phyloP scores from a whole-genome alignment of 2,329 filamentous ascomycete genomes.

The Pyrenophora teres region DNA sequence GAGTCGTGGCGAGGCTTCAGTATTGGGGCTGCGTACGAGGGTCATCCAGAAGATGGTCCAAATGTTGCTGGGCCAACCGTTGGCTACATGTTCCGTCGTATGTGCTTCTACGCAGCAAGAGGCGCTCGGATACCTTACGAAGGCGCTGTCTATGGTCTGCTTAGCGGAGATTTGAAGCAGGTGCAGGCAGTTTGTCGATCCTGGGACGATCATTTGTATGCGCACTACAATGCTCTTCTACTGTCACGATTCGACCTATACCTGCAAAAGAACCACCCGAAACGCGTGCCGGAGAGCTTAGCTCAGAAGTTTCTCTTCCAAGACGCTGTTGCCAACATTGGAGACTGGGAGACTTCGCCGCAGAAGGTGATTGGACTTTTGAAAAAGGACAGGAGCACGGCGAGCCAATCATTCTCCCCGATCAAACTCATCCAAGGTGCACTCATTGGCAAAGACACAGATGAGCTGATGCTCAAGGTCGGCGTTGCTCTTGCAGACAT shows the following conservation, averaged over 20 bases:
- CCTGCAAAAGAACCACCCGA: slow-evolving; percentile 60
- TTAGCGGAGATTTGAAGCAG: slow-evolving; percentile 81
- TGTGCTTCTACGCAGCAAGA: slow-evolving; percentile 75
- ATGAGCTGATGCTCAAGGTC: slow-evolving; percentile 51
- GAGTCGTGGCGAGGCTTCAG: slow-evolving; percentile 89
- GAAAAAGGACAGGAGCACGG: slow-evolving; percentile 61
- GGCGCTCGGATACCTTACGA: slow-evolving; percentile 77
- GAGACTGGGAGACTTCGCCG: slow-evolving; percentile 59
- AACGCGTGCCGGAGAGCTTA: slow-evolving; percentile 57
- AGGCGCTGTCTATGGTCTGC: slow-evolving; percentile 83
- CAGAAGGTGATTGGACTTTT: slow-evolving; percentile 63
- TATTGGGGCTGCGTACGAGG: slow-evolving; percentile 70
- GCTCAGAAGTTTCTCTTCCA: slow-evolving; percentile 66
- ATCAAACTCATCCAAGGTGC: slow-evolving; percentile 78
- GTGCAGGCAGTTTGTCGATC: slow-evolving; percentile 76
- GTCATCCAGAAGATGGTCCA: slow-evolving; percentile 48
- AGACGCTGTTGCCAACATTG: slow-evolving; percentile 67
- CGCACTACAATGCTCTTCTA: slow-evolving; percentile 84
- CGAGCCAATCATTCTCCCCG: slow-evolving; percentile 64
- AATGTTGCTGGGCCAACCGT: slow-evolving; percentile 47
- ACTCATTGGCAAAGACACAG: slow-evolving; percentile 66
- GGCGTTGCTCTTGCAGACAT: slow-evolving; percentile 51
- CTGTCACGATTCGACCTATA: slow-evolving; percentile 79
- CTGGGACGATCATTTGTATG: slow-evolving; percentile 88
- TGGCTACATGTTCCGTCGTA: slow-evolving; percentile 71